Evolutionary conservation across 2,329 filamentous ascomycete genomes (phyloP).

Genomic region (Trichoderma afroharzianum): DNA sequence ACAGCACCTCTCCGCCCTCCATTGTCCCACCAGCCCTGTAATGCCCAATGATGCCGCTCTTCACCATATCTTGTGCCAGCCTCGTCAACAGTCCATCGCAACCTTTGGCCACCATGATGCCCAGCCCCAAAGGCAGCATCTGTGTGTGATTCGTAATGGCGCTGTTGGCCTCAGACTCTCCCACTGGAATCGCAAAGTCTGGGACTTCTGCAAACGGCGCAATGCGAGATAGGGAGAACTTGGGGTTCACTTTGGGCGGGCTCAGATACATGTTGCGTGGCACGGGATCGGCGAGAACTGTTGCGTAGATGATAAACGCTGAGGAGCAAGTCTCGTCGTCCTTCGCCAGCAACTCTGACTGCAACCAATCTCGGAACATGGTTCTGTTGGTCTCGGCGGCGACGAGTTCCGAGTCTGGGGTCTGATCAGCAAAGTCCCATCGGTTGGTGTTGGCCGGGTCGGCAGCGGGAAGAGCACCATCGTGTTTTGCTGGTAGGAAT

Average conservation of each 20-base stretch:
- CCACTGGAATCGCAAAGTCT: neutral
- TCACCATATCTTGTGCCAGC: neutral
- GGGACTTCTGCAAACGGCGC: neutral
- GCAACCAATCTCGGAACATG: neutral
- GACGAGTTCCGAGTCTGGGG: neutral
- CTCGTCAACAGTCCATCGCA: neutral
- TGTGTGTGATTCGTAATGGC: neutral
- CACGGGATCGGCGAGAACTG: neutral
- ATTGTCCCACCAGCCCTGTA: neutral
- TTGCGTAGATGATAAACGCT: neutral
- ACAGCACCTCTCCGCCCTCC: neutral
- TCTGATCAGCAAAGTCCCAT: neutral
- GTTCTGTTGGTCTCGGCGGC: neutral
- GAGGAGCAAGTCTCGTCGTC: neutral
- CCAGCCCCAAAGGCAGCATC: neutral
- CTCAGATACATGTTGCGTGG: neutral
- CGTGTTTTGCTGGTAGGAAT: neutral
- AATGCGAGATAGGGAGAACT: neutral
- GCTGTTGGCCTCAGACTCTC: neutral
- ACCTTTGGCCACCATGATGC: neutral
- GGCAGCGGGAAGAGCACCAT: neutral
- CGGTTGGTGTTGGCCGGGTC: neutral
- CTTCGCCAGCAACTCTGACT: neutral
- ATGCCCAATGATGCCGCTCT: neutral
- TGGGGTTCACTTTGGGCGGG: neutral